Evolutionary conservation across 2,329 filamentous ascomycete genomes (phyloP), one percentile per base, ranked within the genome.

Genomic region (Elsinoe perseae): DNA sequence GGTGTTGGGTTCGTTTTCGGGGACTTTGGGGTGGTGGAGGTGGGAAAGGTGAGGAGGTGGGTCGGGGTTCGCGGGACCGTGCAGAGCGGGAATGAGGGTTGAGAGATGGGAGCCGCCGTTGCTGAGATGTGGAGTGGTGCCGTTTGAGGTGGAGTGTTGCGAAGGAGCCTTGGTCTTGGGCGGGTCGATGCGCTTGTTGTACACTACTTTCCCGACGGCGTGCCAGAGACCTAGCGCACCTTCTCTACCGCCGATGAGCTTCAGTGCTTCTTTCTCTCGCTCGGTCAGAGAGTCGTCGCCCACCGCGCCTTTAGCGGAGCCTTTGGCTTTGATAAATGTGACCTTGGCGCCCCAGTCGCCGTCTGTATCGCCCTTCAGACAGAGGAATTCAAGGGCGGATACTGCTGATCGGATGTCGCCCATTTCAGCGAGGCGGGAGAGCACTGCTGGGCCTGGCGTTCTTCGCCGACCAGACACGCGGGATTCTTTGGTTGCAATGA

Each of bases 391-490:
- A 4, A 98, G 78, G 0, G 90, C 87, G 1, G 90, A 91, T 25
- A 95, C 81, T n/a, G 93, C 93, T 69, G 85, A 97, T 59, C 93
- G 83, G 53, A 98, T 85, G 65, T 98, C 93, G 2, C 93, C 93
- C 63, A 89, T 86, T 61, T 95, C 89, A 0, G 89, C 86, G 0
- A 98, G 79, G 25, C 76, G 80, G 62, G 88, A 87, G 12, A 97
- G 77, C 3, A 95, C 86, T 46, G 81, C 78, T 0, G 87, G 86
- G 0, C 91, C 89, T 0, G 90, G 89, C 0, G 87, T 88, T 56
- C 81, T 84, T 56, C 80, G 81, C 53, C 89, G 79, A 3, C 86
- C 86, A 1, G 89, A 95, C 61, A 84, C 83, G 14, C 85, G 79
- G 0, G 90, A 86, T 70, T 97, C 91, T 68, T 96, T 96, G 63